Evolutionary conservation across 2,329 filamentous ascomycete genomes (phyloP), one percentile per base, ranked within the genome.

Genomic region (Blumeria graminis): DNA sequence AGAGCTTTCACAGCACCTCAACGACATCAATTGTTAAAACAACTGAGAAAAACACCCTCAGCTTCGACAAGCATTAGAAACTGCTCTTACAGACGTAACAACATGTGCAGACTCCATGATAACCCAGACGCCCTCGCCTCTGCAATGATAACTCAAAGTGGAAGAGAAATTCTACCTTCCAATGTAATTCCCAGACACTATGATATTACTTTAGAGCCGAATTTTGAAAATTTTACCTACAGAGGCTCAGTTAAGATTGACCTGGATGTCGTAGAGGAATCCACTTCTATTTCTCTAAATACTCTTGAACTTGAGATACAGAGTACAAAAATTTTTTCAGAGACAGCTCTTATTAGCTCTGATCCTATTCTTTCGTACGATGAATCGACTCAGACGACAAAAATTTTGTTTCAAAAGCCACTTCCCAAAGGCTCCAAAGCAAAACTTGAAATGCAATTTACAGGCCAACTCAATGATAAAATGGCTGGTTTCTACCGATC

Each of bases 401-500:
- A 81, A 65, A 76, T 95, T 67, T 78, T 79, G 62, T 88, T 96
- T 66, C 76, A 81, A 61, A 76, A 88, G 67, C 75, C 74, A 51
- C 73, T 96, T 59, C 69, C 78, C 22, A 83, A 84, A 60, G 87
- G 85, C 28, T 76, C 77, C 65, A 89, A 88, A 73, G 86, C 84
- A 18, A 81, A 82, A 70, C 71, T 93, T 59, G 81, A 81, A 65
- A 78, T 88, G 64, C 82, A 77, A 62, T 94, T 93, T 70, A 81
- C 78, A 9, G 88, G 88, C 43, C 76, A 74, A 46, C 72, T 94
- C 65, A 94, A 94, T 69, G 86, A 94, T 68, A 90, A 92, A 71
- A 94, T 96, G 87, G 89, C 89, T 53, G 90, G 90, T 52, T 96
- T 96, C 76, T 96, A 96, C 71, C 81, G 90, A 58, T 94, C 88